A percentile compares a stretch with the other conserved stretches of the same genome.
phyloP scores from a whole-genome alignment of 2,329 filamentous ascomycete species.

The Diaporthe humulicola region DNA sequence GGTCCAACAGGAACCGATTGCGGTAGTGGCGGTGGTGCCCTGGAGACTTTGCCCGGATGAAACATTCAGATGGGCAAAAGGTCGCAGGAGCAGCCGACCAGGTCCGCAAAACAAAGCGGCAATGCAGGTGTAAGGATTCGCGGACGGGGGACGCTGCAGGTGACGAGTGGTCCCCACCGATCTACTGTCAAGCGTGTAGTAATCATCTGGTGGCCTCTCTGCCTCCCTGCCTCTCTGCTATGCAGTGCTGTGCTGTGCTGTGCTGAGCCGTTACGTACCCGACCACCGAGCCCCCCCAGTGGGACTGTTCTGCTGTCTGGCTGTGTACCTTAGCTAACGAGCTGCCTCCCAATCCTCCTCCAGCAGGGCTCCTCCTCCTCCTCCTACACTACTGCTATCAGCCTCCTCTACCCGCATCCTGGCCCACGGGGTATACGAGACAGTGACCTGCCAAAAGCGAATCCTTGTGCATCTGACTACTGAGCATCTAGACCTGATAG shows the following conservation, averaged over 20 bases:
- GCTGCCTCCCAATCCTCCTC: constrained; percentile 18
- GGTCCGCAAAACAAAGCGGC: constrained; percentile 27
- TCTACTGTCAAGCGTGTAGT: too few species aligned
- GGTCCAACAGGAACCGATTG: constrained; percentile 6
- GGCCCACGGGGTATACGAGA: constrained; percentile 17
- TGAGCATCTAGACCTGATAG: constrained; percentile 17
- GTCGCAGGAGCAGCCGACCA: constrained; percentile 10
- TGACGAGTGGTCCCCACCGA: background rate
- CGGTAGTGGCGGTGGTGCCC: constrained; percentile 13
- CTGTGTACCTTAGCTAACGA: background rate
- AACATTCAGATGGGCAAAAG: constrained; percentile 29
- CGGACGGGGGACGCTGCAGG: constrained; percentile 3
- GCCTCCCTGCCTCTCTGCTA: too few species aligned
- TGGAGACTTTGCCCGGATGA: constrained; percentile 27
- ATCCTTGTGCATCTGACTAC: constrained; percentile 17
- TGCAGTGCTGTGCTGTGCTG: background rate
- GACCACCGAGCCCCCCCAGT: constrained; percentile 16
- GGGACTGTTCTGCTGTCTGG: background rate
- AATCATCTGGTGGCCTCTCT: constrained; percentile 2
- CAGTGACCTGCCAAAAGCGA: constrained; percentile 20
- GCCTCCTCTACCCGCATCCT: background rate
- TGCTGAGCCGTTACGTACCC: constrained; percentile 11
- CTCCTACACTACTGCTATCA: background rate
- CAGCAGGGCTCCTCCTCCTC: background rate
- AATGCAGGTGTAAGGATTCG: constrained; percentile 26